Evolutionary conservation across 164 flowering plant genomes (phyloP), one percentile per base, ranked within the genome.

Genomic region (Vitis labrusca): DNA sequence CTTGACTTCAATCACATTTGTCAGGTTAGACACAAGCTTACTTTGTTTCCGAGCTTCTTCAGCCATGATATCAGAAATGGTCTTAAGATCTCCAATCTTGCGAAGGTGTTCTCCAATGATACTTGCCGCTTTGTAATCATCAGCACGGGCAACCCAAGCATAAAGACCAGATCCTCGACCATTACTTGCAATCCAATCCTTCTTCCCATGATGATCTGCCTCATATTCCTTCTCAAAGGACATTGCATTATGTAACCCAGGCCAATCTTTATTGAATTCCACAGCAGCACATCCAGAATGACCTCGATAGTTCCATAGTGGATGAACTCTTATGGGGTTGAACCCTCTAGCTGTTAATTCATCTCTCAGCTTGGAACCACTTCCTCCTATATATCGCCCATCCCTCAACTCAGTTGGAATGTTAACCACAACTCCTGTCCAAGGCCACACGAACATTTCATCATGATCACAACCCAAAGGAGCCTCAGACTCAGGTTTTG

Each of bases 121-220:
- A 60, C 72, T 76, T 14, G 66, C 58, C 8, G 83, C 48, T 3
- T 77, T 78, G 54, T 84, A 91, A 69, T 94, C 97, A 80, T 86
- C 97, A 17, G 85, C 91, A 16, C 98, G 91, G 15, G 98, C 98
- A 75, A 96, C 86, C 99, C 99, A 96, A 3, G 82, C 98, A 84
- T 89, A 94, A 3, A 89, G 80, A 55, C 74, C 84, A 52, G 85
- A 76, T 37, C 77, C 80, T 57, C 63, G 55, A 10, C 61, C 71
- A 61, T 73, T 71, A 13, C 51, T 70, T 29, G 69, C 82, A 37
- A 9, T 6, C 97, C 97, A 95, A 29, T 92, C 85, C 70, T 76
- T 87, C 72, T 83, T 88, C n/a, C 99, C 99, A 74, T 79, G 91
- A 68, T 73, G 87, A 71, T 83, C 83, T 27, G 84, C 88, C 68